These are phyloP conservation scores for Yamadazyma endophytica DNA, from an alignment of 805 yeast species.

Conservation along the genomic window DNA sequence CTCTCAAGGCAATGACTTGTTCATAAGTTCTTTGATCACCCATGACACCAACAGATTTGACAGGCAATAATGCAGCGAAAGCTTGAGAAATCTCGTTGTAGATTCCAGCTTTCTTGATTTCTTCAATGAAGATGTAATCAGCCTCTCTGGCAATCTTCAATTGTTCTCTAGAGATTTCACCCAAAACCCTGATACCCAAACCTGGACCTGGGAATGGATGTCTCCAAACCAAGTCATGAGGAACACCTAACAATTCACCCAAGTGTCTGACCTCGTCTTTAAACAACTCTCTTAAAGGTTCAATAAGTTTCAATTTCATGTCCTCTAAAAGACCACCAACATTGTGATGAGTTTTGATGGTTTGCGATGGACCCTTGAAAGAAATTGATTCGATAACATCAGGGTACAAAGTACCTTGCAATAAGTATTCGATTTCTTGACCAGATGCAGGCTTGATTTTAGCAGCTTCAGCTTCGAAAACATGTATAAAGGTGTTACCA, in stretches of 20 bases:
- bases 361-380: conserved; percentile 99
- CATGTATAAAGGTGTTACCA: conserved; percentile 96
- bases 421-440: conserved; percentile 83
- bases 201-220: conserved; percentile 99
- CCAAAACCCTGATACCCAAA: conserved; percentile 95
- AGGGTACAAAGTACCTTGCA: conserved; percentile 97
- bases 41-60: conserved; percentile 98
- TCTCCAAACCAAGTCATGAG: conserved; percentile 98
- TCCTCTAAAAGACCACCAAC: conserved; percentile 97
- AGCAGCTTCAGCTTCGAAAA: conserved; percentile 94
- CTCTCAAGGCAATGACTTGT: conserved; percentile 98
- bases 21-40: conserved; percentile 99
- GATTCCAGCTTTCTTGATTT: conserved; percentile 88
- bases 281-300: conserved; percentile 97
- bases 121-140: conserved; percentile 92
- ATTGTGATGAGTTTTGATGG: conserved; percentile 98
- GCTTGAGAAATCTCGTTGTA: conserved; percentile 95
- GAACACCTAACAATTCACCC: conserved; percentile 92
- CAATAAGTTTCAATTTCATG: conserved; percentile 97
- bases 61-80: conserved; percentile 94
- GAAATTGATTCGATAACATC: conserved; percentile 98
- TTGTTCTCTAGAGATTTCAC: conserved; percentile 92
- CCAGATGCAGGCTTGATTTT: conserved; percentile 86
- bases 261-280: conserved; percentile 97
- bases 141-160: conserved; percentile 97